Base-by-base conservation (phyloP, 106 monocot genomes). In the Platanthera zijinensis region DNA sequence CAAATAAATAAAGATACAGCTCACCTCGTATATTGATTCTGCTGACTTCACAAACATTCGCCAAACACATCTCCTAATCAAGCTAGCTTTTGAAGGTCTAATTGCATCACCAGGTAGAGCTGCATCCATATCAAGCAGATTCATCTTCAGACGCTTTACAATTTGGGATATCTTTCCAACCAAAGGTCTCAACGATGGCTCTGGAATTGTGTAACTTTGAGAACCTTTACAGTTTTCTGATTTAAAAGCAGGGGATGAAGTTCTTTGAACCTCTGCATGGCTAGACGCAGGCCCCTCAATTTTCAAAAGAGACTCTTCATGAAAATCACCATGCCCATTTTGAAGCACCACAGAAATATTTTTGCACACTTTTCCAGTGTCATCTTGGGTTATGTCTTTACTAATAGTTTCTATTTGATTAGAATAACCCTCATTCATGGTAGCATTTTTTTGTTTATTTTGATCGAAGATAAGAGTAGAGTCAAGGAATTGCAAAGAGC, bases 121-220 rank as follows among this genome's bases (percentile, higher is more conserved):
- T 54, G 92, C 94, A 52, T 99, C 99, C 82, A 99, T 92, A 53
- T 99, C 99, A 75, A 99, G 90, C 71, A 99, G 80, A 69, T 90
- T 90, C 17, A 92, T 87, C 81, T 99, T 99, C 49, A 94, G 76
- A 69, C 64, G 80, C 73, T 82, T 90, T 56, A 94, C 67, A 64
- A 99, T 84, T 71, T 86, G 82, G 75, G 82, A 83, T 66, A 77
- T 78, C 79, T 84, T 92, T 25, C 92, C 94, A 28, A 78, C 72
- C 69, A 99, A 71, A 39, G 86, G 90, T 80, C 78, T 85, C 54
- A 90, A 76, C 57, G 99, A 91, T 56, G 81, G 84, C 45, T 90
- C 89, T 0, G 90, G 88, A 83, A 94, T 71, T 32, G 25, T 82
- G 71, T 80, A 91, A 63, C 72, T 80, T 52, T 57, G 22, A 68